A percentile compares a stretch with the other conserved stretches of the same genome.
phyloP scores from a whole-genome alignment of 331 rosid genomes.

The Telfairia occidentalis region DNA sequence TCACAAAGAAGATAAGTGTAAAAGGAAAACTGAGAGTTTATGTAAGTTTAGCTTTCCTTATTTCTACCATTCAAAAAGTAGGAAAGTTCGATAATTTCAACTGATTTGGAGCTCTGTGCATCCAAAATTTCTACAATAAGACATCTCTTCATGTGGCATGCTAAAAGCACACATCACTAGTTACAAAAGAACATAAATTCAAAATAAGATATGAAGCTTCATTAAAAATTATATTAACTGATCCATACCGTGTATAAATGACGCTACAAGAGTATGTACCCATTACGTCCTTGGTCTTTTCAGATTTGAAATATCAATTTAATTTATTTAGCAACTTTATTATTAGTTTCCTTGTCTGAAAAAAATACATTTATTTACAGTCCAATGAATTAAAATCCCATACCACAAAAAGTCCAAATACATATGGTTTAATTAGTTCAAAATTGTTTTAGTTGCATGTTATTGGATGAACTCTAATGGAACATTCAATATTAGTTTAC shows the following conservation, averaged over 20 bases:
- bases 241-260: not conserved
- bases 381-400: not conserved
- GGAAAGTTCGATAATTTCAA: not conserved
- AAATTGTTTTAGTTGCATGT: not conserved
- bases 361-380: not conserved
- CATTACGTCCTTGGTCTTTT: not conserved
- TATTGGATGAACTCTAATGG: not conserved
- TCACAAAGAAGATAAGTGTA: not conserved
- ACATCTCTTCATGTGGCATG: not conserved
- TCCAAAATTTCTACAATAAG: not conserved
- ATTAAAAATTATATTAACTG: not conserved
- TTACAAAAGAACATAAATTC: not conserved
- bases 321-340: not conserved
- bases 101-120: not conserved
- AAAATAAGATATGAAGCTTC: not conserved
- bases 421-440: not conserved
- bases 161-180: not conserved
- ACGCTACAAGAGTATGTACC: not conserved
- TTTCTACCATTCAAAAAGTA: not conserved
- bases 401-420: not conserved
- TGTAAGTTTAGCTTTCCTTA: not conserved
- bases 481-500: not conserved
- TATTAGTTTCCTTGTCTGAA: not conserved
- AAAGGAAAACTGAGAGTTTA: not conserved
- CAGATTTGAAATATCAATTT: not conserved